Evolutionary conservation across 495 filamentous ascomycete genomes (phyloP).

Genomic region (Podospora pseudoanserina): DNA sequence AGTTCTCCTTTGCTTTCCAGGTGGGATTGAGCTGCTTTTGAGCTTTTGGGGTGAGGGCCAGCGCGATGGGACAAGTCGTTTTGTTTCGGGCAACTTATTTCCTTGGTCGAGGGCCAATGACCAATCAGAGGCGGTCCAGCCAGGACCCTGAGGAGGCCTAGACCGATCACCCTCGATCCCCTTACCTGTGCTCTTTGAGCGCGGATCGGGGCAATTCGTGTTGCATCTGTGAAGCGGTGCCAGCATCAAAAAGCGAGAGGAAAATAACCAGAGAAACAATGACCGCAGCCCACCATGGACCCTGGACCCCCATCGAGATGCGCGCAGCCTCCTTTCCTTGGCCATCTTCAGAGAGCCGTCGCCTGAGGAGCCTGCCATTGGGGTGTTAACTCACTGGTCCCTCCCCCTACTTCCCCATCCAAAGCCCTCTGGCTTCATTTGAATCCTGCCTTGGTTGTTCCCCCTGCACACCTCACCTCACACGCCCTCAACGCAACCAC

Average conservation of each 20-base stretch:
- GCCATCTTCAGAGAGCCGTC: background rate
- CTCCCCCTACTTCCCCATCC: no score
- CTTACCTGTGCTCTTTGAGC: background rate
- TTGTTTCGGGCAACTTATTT: background rate
- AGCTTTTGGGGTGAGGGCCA: background rate
- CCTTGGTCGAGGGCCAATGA: background rate
- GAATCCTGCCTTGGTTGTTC: background rate
- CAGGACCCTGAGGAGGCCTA: constrained; percentile 23
- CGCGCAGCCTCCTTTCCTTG: background rate
- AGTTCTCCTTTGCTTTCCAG: background rate
- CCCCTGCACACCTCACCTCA: background rate
- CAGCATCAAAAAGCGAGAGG: background rate
- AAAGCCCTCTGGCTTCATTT: background rate
- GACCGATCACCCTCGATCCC: constrained; percentile 27
- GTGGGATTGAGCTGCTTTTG: background rate
- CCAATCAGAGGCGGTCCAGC: constrained; percentile 14
- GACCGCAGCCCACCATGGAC: constrained; percentile 13
- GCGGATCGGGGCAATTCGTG: constrained; percentile 27
- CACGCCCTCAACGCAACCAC: background rate
- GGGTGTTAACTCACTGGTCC: background rate
- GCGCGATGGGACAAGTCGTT: background rate
- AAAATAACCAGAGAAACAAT: background rate
- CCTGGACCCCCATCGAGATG: background rate
- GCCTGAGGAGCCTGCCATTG: background rate
- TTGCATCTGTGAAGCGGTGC: constrained; percentile 27